Base-by-base conservation (phyloP, 148 eudicot species). In the Arctostaphylos glauca region DNA sequence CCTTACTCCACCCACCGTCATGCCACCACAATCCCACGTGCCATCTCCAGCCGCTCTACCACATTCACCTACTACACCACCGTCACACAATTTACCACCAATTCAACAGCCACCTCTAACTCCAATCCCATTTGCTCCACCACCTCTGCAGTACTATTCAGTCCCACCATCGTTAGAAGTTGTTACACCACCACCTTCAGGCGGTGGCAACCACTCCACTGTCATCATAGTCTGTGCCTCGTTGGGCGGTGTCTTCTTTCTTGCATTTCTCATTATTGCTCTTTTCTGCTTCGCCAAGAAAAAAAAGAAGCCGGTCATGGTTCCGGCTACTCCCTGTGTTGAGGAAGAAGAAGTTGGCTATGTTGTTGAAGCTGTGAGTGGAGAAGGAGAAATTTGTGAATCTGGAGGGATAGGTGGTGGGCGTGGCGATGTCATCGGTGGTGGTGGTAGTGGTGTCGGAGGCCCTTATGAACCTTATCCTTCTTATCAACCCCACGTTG, bases 221-320 rank as follows among this genome's bases (percentile, higher is more conserved):
- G 53, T 82, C 62, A 85, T 90, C 6, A 87, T 82, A 9, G 92
- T 90, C 23, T 85, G 87, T 50, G 95, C 81, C 13, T 87, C 95
- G 0, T 59, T 92, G 0, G 95, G 93, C 4, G 95, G 95, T 6
- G 50, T 81, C 0, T 89, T 92, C 81, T 87, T 92, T 83, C 90
- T 92, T 3, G 95, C 95, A 14, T 89, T 92, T 80, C 84, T 92
- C 2, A 91, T 88, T 0, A 78, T 84, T 2, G 88, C 90, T 5
- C 86, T 89, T n/a, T 90, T 90, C 44, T 90, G 91, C 83, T 19
- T 89, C 0, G 88, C 88, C 31, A 92, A 89, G 92, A 89, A 74
- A 53, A 88, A 73, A 87, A 89, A 81, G 86, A 89, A 77, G 80
- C 85, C 86, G 0, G 58, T 88, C 12, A 18, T 78, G 58, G 85